These are phyloP conservation scores for Raffaelea deltoideospora DNA, from an alignment of 2,329 filamentous ascomycete genomes.

Conservation along the genomic window DNA sequence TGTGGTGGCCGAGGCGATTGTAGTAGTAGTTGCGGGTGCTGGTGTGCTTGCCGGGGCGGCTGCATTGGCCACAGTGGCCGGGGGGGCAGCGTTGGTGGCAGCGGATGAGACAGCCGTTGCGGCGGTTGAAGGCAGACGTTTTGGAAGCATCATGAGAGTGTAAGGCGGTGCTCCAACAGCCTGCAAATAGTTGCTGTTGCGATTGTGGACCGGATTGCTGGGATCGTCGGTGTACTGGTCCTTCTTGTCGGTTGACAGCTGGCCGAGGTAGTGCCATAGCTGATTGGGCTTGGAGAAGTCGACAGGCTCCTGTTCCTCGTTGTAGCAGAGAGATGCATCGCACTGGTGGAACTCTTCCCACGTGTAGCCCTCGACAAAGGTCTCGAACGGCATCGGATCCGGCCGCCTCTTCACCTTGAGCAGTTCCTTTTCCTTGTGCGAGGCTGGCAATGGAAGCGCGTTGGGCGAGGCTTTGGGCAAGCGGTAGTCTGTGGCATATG, in stretches of 20 bases:
- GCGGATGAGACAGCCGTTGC: slow-evolving; percentile 3
- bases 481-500: slow-evolving; percentile 54
- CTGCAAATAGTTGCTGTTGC: slow-evolving; percentile 57
- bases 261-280: slow-evolving; percentile 79
- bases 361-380: slow-evolving; percentile 51
- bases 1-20: no score
- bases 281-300: slow-evolving; percentile 59
- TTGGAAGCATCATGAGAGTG: no score
- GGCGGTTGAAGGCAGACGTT: slow-evolving; percentile 29
- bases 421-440: slow-evolving; percentile 46
- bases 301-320: slow-evolving; percentile 50
- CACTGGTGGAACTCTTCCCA: slow-evolving; percentile 70
- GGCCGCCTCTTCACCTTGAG: slow-evolving; percentile 53
- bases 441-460: slow-evolving; percentile 55
- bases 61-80: no score
- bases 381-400: slow-evolving; percentile 47
- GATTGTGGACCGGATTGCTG: slow-evolving; percentile 41
- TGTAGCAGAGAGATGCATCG: slow-evolving; percentile 26
- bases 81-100: no score
- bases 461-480: slow-evolving; percentile 61
- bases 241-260: slow-evolving; percentile 74
- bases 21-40: no score
- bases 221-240: slow-evolving; percentile 81
- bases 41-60: no score
- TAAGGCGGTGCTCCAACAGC: no score